Percentiles rank a stretch among this genome's conserved stretches.
Evolutionary conservation across 1,284 basidiomycete species (phyloP).

Genomic region (Leccinum insolens): DNA sequence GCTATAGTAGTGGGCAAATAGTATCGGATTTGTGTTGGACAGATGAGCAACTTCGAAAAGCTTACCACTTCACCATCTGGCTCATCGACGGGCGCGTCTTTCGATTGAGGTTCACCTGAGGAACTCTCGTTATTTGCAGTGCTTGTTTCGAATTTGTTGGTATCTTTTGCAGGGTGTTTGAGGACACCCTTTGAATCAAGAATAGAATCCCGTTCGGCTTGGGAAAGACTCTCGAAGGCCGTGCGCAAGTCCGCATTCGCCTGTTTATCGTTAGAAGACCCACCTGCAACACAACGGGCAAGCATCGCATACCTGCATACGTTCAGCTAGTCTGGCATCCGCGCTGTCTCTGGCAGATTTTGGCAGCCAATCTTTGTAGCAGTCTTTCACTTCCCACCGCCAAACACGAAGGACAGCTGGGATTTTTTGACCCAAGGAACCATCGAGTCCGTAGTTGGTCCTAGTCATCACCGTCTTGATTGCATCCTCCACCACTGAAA

Average conservation of each 20-base stretch:
- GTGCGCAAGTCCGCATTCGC: constrained; percentile 59
- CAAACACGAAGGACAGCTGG: constrained; percentile 73
- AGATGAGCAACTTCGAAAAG: not conserved
- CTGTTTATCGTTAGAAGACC: constrained; percentile 38
- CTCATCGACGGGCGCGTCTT: constrained; percentile 32
- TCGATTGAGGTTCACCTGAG: constrained; percentile 17
- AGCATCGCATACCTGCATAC: constrained; percentile 55
- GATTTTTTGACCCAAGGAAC: constrained; percentile 46
- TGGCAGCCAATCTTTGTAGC: constrained; percentile 66
- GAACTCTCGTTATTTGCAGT: constrained; percentile 5
- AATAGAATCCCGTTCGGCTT: constrained; percentile 55
- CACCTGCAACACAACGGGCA: constrained; percentile 1
- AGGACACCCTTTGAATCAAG: constrained; percentile 52
- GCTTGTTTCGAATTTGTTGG: constrained; percentile 32
- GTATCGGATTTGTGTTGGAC: not conserved
- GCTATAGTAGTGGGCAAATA: constrained; percentile 12
- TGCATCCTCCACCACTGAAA: constrained; percentile 57
- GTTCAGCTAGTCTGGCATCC: constrained; percentile 63
- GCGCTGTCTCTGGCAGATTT: constrained; percentile 68
- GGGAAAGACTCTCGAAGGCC: constrained; percentile 57
- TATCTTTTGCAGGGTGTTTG: constrained; percentile 44
- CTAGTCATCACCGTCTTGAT: constrained; percentile 64
- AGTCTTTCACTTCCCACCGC: constrained; percentile 83
- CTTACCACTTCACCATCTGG: constrained; percentile 40
- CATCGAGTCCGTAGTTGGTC: constrained; percentile 76